Evolutionary conservation across 2,329 filamentous ascomycete species (phyloP), one percentile per base, ranked within the genome.

Genomic region (Dactylellina cionopaga): DNA sequence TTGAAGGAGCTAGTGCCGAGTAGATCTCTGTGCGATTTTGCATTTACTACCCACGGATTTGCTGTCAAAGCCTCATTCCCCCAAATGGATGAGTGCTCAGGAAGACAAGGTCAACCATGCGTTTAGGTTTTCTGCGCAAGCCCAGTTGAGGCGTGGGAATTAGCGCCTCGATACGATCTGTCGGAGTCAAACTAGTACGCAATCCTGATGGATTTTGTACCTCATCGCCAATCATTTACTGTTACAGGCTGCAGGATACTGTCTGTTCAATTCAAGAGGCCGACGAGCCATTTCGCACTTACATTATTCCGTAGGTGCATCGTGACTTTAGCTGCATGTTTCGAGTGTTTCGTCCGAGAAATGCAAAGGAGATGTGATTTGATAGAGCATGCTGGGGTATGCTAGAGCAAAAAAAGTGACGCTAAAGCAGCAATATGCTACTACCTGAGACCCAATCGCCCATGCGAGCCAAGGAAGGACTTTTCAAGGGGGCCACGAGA

Each of bases 391-490:
- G 22, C 65, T 47, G 9, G 55, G 47, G 33, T 60, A 41, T 56
- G 62, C 51, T 27, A 31, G 43, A n/a, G n/a, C n/a, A 46, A 29
- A 46, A n/a, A n/a, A 33, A 22, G 10, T 58, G 37, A 55, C 29
- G 29, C 19, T 39, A 29, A 44, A 66, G 29, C 37, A 19, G 33
- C n/a, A 9, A 46, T 15, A 31, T 9, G 33, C 49, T 46, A n/a
- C n/a, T n/a, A 70, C 55, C 64, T 33, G 47, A 70, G 65, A 37
- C 46, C 55, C 29, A 62, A 47, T n/a, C n/a, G n/a, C n/a, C n/a
- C n/a, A n/a, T 62, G 29, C 44, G 33, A 60, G 54, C 25, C 46
- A 33, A 47, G 27, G n/a, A 17, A 17, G 44, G 31, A 29, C 13
- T 44, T 11, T 47, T 44, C 54, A 43, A 46, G 54, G 63, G 46